Evolutionary conservation across 2,329 filamentous ascomycete genomes (phyloP).

Genomic region (Dothidotthia symphoricarpi): DNA sequence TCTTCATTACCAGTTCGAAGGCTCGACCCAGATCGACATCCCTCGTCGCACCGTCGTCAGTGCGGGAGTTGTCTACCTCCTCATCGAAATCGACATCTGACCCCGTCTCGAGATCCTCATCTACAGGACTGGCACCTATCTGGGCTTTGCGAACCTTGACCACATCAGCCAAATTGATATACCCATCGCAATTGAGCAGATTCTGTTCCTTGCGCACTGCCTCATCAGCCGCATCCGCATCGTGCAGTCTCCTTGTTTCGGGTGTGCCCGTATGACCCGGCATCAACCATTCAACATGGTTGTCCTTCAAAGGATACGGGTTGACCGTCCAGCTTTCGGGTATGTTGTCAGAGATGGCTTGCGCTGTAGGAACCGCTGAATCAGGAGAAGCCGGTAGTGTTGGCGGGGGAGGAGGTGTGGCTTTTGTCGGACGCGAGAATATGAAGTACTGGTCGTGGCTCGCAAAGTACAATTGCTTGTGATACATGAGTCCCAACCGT

Average conservation of each 20-base stretch:
- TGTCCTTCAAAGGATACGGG: constrained; percentile 58
- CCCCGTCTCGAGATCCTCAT: constrained; percentile 52
- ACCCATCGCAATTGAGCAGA: constrained; percentile 60
- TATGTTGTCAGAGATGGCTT: constrained; percentile 56
- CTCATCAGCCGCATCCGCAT: constrained; percentile 60
- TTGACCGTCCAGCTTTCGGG: constrained; percentile 62
- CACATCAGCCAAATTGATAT: constrained; percentile 61
- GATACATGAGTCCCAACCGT: constrained; percentile 60
- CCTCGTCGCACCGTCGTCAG: constrained; percentile 54
- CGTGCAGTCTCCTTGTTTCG: constrained; percentile 50
- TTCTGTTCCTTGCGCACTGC: constrained; percentile 59
- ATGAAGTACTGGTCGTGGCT: constrained; percentile 63
- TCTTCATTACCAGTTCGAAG: constrained; percentile 62
- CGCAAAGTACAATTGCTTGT: constrained; percentile 65
- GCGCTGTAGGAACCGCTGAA: constrained; percentile 52
- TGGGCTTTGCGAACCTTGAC: constrained; percentile 56
- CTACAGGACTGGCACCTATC: constrained; percentile 52
- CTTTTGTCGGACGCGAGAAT: constrained; percentile 61
- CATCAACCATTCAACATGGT: constrained; percentile 57
- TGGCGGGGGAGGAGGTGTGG: constrained; percentile 58
- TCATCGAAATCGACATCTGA: constrained; percentile 58
- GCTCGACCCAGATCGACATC: constrained; percentile 57
- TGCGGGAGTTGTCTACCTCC: constrained; percentile 46
- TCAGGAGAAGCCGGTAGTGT: constrained; percentile 48
- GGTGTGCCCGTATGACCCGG: constrained; percentile 43